Base-by-base conservation (phyloP, 345 rosid genomes). In the Euphorbia tirucalli region DNA sequence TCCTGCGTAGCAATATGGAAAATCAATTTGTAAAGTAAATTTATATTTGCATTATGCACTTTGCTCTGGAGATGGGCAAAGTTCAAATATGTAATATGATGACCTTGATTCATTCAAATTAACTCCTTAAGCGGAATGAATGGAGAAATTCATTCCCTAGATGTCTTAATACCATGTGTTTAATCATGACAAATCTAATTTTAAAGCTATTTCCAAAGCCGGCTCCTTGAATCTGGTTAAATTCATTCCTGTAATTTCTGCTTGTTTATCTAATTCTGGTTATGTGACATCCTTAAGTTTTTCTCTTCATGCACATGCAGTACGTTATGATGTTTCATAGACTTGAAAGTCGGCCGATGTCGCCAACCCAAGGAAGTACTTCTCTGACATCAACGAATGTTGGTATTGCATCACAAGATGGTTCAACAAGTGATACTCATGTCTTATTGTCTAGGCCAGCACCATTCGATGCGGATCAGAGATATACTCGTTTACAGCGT, bases 401-500 rank as follows among this genome's bases (percentile, higher is more conserved):
- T 65, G 76, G 61, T 55, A 62, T 80, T 21, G 37, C 80, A 66
- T 50, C 69, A 44, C 72, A 81, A 2, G 86, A 83, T 74, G 74
- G 76, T 81, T 82, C 85, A 22, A 27, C 58, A 6, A 71, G 49
- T 59, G 87, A 85, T 68, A 66, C 80, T 65, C 84, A 85, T 65
- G 66, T 75, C 39, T 59, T 86, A 30, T 65, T 72, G 32, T 70
- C 89, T 44, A 80, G 90, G 65, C 75, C 86, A 2, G 68, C 68
- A 48, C 77, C 86, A 55, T 88, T 77, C 71, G 93, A 88, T 61
- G 74, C 81, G 64, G 90, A 87, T 37, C 85, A 81, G 75, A 84
- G 91, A 75, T 89, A 84, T 76, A 57, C 85, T 30, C 85, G 80
- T 27, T 67, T 85, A 72, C 89, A 83, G 78, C 91, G 86, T 41